Base-by-base conservation (phyloP, 169 alveolate genomes). In the Cytauxzoon felis region DNA sequence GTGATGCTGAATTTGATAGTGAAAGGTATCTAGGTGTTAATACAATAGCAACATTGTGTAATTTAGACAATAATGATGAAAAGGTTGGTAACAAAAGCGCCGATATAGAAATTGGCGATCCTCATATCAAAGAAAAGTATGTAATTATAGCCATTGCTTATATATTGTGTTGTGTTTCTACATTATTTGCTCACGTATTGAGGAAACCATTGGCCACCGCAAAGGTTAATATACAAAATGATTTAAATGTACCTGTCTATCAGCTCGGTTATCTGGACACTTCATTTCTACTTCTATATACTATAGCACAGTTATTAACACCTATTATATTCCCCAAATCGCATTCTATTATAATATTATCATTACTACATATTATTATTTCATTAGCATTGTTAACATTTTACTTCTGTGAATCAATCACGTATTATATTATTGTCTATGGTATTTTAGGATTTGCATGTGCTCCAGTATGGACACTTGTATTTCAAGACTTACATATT, bases 121-220 rank as follows among this genome's bases (percentile, higher is more conserved):
- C 45, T n/a, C 45, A n/a, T 13, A n/a, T n/a, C n/a, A n/a, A n/a
- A n/a, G n/a, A n/a, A n/a, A n/a, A n/a, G n/a, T n/a, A n/a, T n/a
- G 13, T n/a, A 13, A 9, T 43, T 23, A 59, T 59, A 19, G 16
- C 34, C 18, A 34, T 73, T 26, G 50, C 79, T 9, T 73, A 48
- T 32, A 18, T 57, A 1, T 27, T 73, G 24, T 56, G 78, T 48
- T 73, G 66, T 26, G 32, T 73, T 21, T 59, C 76, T 24, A 63
- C 60, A 19, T 47, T 52, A 69, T 59, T 76, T 3, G 42, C 66
- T n/a, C 81, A 65, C 19, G 51, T 76, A 32, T 24, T 76, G 19
- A 52, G 81, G 26, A 67, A 42, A 52, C 86, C 86, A 36, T 60
- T 76, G 51, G 50, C 60, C 1, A 26, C 81, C n/a, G 41, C 80